Evolutionary conservation across 108 stramenopile genomes (phyloP).

Genomic region (Schizochytrium sp.): DNA sequence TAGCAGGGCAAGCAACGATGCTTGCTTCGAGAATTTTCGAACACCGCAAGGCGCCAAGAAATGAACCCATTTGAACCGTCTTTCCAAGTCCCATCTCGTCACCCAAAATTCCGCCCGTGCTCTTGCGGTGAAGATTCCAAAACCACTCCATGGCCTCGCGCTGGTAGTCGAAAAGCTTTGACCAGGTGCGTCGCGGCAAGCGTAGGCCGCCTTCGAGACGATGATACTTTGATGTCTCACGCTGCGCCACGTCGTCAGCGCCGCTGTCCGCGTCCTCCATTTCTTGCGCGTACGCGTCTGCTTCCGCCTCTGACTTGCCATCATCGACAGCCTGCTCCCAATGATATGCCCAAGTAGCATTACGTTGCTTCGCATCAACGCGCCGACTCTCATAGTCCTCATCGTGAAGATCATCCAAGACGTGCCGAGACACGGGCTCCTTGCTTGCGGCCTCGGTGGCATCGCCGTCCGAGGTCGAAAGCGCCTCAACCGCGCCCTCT

Average conservation of each 20-base stretch:
- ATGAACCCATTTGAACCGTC: slow-evolving; percentile 83
- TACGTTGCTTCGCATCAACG: not conserved
- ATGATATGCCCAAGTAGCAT: not conserved
- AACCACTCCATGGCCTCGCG: slow-evolving; percentile 75
- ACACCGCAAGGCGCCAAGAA: slow-evolving; percentile 71
- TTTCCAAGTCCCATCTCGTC: slow-evolving; percentile 93
- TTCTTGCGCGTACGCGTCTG: not conserved
- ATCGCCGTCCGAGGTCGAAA: not conserved
- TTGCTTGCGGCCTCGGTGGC: not conserved
- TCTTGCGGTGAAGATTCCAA: slow-evolving; percentile 83
- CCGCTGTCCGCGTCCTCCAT: not conserved
- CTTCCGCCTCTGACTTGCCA: not conserved
- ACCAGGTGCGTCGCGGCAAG: not conserved
- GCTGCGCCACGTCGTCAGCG: not conserved
- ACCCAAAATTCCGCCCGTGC: slow-evolving; percentile 82
- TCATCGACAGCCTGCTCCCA: not conserved
- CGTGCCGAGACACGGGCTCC: not conserved
- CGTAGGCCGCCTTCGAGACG: not conserved
- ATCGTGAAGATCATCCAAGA: not conserved
- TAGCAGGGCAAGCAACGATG: slow-evolving; percentile 78
- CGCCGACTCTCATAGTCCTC: not conserved
- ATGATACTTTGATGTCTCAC: not conserved
- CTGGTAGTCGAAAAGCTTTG: slow-evolving; percentile 64
- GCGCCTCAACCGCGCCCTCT: too few species aligned
- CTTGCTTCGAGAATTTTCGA: slow-evolving; percentile 60